Conservation (phyloP, 345 rosid species). For the Brassica cretica region DNA sequence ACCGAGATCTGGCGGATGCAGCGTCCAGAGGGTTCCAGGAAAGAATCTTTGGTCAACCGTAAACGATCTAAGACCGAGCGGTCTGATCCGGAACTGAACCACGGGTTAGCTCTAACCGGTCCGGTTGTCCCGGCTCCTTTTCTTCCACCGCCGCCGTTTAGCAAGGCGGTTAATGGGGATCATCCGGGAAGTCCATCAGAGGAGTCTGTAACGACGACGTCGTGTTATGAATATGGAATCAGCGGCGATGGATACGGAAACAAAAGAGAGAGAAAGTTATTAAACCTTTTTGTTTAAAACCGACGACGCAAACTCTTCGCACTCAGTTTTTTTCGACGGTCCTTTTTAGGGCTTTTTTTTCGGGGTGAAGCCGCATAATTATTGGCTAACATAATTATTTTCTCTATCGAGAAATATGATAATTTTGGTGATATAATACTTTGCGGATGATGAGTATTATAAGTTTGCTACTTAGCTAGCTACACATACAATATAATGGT, state of each 20-base stretch:
- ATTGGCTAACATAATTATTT: conserved; percentile 54
- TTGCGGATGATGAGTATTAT: conserved; percentile 5
- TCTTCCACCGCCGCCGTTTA: conserved; percentile 23
- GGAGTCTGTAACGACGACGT: conserved; percentile 80
- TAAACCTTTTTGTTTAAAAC: conserved; percentile 46
- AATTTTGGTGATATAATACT: conserved; percentile 40
- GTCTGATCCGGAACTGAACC: conserved; percentile 18
- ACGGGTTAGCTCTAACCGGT: conserved; percentile 1
- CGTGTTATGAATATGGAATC: conserved; percentile 58
- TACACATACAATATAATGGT: neutral
- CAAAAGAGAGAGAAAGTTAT: conserved; percentile 29
- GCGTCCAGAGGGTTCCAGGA: conserved; percentile 9
- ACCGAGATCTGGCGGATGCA: conserved; percentile 47
- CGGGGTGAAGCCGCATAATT: conserved; percentile 25
- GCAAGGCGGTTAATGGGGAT: conserved; percentile 32
- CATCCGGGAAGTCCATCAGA: conserved; percentile 76
- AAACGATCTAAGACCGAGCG: conserved; percentile 19
- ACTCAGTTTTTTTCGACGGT: conserved; percentile 2
- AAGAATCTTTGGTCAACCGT: conserved; percentile 12
- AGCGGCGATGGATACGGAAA: conserved; percentile 35
- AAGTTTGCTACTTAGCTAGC: neutral
- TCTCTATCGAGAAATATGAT: conserved; percentile 66
- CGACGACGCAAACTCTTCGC: conserved; percentile 28
- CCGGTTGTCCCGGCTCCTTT: conserved; percentile 2
- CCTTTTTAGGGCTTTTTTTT: conserved; percentile 17